Percentiles rank a stretch among this genome's conserved stretches.
phyloP scores from a whole-genome alignment of 2,329 filamentous ascomycete genomes.

The Plectosphaerella sp. region DNA sequence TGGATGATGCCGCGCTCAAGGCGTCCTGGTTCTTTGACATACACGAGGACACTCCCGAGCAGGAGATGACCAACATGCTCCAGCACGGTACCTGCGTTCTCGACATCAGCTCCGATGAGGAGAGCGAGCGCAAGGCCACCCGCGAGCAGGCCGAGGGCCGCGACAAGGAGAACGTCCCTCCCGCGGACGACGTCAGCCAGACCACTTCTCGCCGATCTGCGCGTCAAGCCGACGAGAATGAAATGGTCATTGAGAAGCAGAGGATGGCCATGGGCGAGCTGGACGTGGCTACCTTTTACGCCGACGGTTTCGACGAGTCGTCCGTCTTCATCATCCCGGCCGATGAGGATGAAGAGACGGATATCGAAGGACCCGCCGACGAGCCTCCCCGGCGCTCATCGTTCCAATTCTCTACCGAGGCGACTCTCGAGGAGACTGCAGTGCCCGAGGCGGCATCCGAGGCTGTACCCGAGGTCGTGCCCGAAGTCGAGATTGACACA shows the following conservation, averaged over 20 bases:
- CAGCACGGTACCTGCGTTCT: slow-evolving; percentile 84
- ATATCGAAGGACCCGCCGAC: not conserved
- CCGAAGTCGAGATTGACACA: slow-evolving; percentile 9
- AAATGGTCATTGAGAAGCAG: slow-evolving; percentile 59
- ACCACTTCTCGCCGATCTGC: slow-evolving; percentile 35
- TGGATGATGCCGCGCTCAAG: slow-evolving; percentile 47
- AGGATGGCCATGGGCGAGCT: slow-evolving; percentile 65
- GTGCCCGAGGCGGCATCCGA: slow-evolving; percentile 11
- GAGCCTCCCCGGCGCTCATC: not conserved
- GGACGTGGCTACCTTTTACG: slow-evolving; percentile 62
- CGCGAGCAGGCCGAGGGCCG: slow-evolving; percentile 53
- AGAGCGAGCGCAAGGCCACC: slow-evolving; percentile 52
- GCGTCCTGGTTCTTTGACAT: slow-evolving; percentile 89
- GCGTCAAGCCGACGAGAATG: slow-evolving; percentile 33
- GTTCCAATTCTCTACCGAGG: slow-evolving; percentile 12
- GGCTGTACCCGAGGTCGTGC: not conserved
- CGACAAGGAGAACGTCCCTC: slow-evolving; percentile 93
- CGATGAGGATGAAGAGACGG: slow-evolving; percentile 43
- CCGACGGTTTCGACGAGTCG: slow-evolving; percentile 58
- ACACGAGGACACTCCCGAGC: slow-evolving; percentile 84
- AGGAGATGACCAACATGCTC: slow-evolving; percentile 88
- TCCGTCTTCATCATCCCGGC: slow-evolving; percentile 59
- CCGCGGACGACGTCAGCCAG: slow-evolving; percentile 60
- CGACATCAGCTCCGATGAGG: slow-evolving; percentile 87
- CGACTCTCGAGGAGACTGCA: slow-evolving; percentile 1